A percentile compares a stretch with the other conserved stretches of the same genome.
Evolutionary conservation across 2,329 filamentous ascomycete species (phyloP).

Genomic region (Pseudogymnoascus sp.): DNA sequence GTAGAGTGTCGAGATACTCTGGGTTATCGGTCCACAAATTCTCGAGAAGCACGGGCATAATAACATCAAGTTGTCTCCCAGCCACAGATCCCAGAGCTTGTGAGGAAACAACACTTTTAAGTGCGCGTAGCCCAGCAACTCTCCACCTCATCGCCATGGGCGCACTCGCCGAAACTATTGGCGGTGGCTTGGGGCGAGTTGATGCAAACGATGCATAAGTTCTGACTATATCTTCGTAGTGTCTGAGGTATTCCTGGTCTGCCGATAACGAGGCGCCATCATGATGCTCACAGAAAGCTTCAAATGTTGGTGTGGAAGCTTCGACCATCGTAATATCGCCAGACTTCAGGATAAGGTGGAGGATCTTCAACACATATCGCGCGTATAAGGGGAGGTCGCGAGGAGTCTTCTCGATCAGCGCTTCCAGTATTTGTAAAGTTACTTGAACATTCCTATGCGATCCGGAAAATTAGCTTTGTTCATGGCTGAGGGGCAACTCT

Average conservation of each 20-base stretch:
- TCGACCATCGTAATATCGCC: constrained; percentile 90
- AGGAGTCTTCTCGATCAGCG: constrained; percentile 86
- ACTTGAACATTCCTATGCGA: constrained; percentile 76
- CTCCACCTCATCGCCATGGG: constrained; percentile 75
- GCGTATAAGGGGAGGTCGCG: constrained; percentile 88
- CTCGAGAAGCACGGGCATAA: constrained; percentile 79
- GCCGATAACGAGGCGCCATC: constrained; percentile 79
- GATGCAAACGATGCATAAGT: constrained; percentile 77
- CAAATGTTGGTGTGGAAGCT: constrained; percentile 78
- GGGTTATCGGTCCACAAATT: constrained; percentile 75
- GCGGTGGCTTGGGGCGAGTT: constrained; percentile 44
- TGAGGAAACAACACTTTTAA: constrained; percentile 73
- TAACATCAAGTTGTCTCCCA: constrained; percentile 67
- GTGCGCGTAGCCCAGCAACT: constrained; percentile 66
- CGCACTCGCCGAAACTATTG: constrained; percentile 53
- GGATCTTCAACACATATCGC: constrained; percentile 73
- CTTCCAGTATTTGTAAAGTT: constrained; percentile 84
- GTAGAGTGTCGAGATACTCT: constrained; percentile 61
- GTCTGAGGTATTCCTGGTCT: constrained; percentile 73
- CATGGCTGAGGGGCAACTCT: neutral
- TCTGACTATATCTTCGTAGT: constrained; percentile 76
- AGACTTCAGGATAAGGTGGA: constrained; percentile 75
- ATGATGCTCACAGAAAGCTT: constrained; percentile 82
- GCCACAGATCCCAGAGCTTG: constrained; percentile 71
- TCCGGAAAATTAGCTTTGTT: neutral